Evolutionary conservation across 2,329 filamentous ascomycete species (phyloP).

Genomic region (Ophiostoma sp.): DNA sequence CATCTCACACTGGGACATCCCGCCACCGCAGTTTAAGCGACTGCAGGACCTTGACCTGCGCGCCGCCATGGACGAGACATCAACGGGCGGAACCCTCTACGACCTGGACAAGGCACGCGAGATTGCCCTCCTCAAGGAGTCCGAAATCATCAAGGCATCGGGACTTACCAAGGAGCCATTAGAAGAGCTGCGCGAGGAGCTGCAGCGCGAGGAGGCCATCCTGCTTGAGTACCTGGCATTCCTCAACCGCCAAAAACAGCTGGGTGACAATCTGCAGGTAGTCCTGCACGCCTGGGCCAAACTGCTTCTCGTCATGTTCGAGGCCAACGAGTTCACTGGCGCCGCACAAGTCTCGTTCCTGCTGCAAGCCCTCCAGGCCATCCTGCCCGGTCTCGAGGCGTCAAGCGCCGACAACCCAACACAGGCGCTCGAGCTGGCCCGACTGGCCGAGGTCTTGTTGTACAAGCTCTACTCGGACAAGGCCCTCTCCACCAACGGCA

Average conservation of each 20-base stretch:
- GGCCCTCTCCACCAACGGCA: slow-evolving; percentile 31
- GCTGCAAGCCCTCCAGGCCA: slow-evolving; percentile 80
- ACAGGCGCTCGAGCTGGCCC: slow-evolving; percentile 74
- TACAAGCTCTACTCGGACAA: slow-evolving; percentile 65
- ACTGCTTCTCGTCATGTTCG: slow-evolving; percentile 78
- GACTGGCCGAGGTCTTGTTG: slow-evolving; percentile 70
- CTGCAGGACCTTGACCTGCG: slow-evolving; percentile 68
- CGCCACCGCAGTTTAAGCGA: slow-evolving; percentile 56
- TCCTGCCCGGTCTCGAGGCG: slow-evolving; percentile 82
- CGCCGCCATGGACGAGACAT: slow-evolving; percentile 61
- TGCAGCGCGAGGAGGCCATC: slow-evolving; percentile 60
- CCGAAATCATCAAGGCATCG: slow-evolving; percentile 51
- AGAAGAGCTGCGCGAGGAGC: slow-evolving; percentile 47
- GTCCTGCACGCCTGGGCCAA: slow-evolving; percentile 83
- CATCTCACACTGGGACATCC: slow-evolving; percentile 52
- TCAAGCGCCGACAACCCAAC: slow-evolving; percentile 68
- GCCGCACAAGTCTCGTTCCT: slow-evolving; percentile 74
- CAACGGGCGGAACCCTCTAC: slow-evolving; percentile 57
- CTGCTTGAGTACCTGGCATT: slow-evolving; percentile 63
- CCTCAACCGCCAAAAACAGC: slow-evolving; percentile 62
- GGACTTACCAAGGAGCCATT: not conserved
- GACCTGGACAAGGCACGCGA: slow-evolving; percentile 72
- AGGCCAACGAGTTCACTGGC: slow-evolving; percentile 76
- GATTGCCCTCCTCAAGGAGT: slow-evolving; percentile 68
- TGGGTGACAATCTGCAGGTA: slow-evolving; percentile 59